phyloP scores from a whole-genome alignment of 139 green algal genomes.

The Ettlia oleoabundans region DNA sequence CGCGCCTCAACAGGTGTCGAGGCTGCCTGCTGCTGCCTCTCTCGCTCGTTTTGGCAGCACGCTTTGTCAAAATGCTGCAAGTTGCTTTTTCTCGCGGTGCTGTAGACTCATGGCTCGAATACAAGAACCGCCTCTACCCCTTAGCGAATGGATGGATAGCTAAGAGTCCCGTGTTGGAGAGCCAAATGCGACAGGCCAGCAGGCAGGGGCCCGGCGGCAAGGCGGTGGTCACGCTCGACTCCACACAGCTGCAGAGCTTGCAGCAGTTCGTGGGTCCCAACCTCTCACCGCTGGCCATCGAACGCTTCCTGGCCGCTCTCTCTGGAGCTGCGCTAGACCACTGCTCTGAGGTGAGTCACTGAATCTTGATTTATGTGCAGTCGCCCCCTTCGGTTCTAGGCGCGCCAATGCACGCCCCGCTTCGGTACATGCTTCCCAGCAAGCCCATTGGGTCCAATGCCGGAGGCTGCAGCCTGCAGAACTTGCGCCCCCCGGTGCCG shows the following conservation, averaged over 20 bases:
- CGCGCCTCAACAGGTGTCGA: neutral
- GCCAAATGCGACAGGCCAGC: neutral
- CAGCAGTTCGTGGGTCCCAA: neutral
- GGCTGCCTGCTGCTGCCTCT: neutral
- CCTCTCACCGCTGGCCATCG: neutral
- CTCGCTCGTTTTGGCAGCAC: neutral
- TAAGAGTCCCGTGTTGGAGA: neutral
- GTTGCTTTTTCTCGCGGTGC: no score
- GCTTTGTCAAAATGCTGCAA: neutral
- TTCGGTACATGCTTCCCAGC: no score
- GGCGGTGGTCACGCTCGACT: neutral
- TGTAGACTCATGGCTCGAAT: no score
- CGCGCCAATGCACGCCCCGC: no score
- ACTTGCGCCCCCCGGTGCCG: neutral
- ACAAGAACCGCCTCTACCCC: neutral
- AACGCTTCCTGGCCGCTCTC: constrained; percentile 11
- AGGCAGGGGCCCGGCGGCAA: no score
- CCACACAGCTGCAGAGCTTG: neutral
- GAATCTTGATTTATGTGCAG: no score
- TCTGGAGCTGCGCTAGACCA: constrained; percentile 3
- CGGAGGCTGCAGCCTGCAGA: no score
- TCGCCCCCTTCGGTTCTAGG: no score
- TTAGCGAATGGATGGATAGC: neutral
- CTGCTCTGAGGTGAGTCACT: neutral
- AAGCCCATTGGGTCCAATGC: no score